Evolutionary conservation across 306 rosid genomes (phyloP), one percentile per base, ranked within the genome.

Genomic region (Canavalia gladiata): DNA sequence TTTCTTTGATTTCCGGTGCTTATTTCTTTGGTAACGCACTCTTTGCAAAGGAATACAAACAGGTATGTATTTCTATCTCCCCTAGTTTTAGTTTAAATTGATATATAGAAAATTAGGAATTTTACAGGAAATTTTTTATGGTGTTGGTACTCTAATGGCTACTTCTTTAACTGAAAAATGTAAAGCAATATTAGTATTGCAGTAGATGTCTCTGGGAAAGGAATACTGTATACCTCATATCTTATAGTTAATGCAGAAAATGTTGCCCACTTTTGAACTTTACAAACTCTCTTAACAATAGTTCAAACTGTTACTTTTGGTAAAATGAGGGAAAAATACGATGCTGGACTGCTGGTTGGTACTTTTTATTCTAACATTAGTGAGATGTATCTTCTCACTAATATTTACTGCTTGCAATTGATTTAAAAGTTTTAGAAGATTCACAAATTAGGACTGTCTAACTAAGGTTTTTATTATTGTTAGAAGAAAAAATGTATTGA

Each of bases 1-100:
- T 88, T 64, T 84, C 92, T 18, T 82, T 95, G 73, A 66, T 92
- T 69, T 89, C 86, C 11, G 97, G 89, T 62, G 97, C 89, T 80
- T 95, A 88, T 87, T 85, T 93, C 57, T 78, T 82, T 76, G 89
- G 90, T 30, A 77, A 84, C 76, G 84, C 91, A 9, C 79, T 90
- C 73, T 72, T 84, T 55, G 86, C 88, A 70, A 88, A 89, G 85
- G 91, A 88, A 58, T 87, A 88, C 85, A 88, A 88, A 83, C 90
- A 87, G 25, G 94, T 90, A 86, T 12, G 90, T 59, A 52, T 64
- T 59, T 43, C 47, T 37, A 12, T 37, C 25, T 5, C 33, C 63
- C 45, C 55, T 49, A 55, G 35, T 37, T 56, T 55, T 49, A 35
- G 12, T 18, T 35, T 54, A 2, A 52, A 13, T 50, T 46, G 28